phyloP scores from a whole-genome alignment of 768 basidiomycete genomes.

The Paxillus ammoniavirescens region DNA sequence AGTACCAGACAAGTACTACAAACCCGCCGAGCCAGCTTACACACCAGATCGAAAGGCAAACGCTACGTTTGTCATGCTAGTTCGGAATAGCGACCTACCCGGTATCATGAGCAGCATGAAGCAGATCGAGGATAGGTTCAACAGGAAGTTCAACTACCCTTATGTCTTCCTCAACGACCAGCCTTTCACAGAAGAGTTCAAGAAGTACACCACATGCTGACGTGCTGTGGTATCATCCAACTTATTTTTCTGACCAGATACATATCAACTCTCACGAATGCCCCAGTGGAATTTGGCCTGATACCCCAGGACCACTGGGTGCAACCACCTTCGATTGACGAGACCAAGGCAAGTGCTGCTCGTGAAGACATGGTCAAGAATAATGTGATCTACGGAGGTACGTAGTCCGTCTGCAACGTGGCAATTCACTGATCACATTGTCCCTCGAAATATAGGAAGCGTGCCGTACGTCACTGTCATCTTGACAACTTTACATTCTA shows the following conservation, averaged over 20 bases:
- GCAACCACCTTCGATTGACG: conserved; percentile 79
- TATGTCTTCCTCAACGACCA: conserved; percentile 90
- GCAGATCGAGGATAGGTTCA: conserved; percentile 86
- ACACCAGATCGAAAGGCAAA: conserved; percentile 65
- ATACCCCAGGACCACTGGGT: conserved; percentile 72
- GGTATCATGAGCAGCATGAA: conserved; percentile 62
- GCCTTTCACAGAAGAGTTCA: conserved; percentile 75
- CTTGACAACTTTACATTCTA: conserved; percentile 3
- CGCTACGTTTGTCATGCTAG: conserved; percentile 81
- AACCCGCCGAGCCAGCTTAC: conserved; percentile 34
- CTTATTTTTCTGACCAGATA: conserved; percentile 25
- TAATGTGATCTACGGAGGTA: conserved; percentile 67
- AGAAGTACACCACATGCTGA: conserved; percentile 40
- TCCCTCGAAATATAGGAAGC: conserved; percentile 47
- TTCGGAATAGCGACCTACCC: conserved; percentile 62
- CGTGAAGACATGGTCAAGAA: conserved; percentile 63
- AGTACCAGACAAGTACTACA: conserved; percentile 60
- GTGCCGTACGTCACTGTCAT: conserved; percentile 53
- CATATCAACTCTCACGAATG: conserved; percentile 28
- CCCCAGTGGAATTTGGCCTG: conserved; percentile 51
- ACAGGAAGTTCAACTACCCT: conserved; percentile 74
- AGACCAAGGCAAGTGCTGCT: conserved; percentile 54
- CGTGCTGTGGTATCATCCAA: neutral
- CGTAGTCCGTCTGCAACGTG: neutral
- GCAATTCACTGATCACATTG: conserved; percentile 6